Conservation (phyloP, 805 yeast species). For the Starmerella floris region DNA sequence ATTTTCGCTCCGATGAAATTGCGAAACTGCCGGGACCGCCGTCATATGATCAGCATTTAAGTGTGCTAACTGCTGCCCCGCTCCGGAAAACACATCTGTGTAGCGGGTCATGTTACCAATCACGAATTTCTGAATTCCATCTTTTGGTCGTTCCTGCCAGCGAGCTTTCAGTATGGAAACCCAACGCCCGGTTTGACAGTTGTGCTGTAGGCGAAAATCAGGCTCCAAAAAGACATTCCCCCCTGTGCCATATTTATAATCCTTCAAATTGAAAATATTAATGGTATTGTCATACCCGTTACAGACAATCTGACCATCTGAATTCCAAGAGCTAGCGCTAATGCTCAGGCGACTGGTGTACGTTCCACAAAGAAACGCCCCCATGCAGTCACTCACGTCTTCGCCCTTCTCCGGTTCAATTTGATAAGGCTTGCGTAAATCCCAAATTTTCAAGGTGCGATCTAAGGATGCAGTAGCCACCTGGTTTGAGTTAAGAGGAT, state of each 20-base stretch:
- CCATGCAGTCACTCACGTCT: slow-evolving; percentile 13
- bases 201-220: slow-evolving; percentile 54
- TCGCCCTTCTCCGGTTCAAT: slow-evolving; percentile 3
- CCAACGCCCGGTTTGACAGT: slow-evolving; percentile 97
- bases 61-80: slow-evolving; percentile 70
- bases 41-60: slow-evolving; percentile 50
- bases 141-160: slow-evolving; percentile 68
- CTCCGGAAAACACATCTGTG: slow-evolving; percentile 65
- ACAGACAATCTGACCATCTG: slow-evolving; percentile 56
- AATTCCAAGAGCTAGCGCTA: slow-evolving; percentile 73
- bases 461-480: slow-evolving; percentile 84
- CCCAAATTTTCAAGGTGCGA: slow-evolving; percentile 77
- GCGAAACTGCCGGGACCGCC: slow-evolving; percentile 84
- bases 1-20: slow-evolving; percentile 72
- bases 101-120: slow-evolving; percentile 89
- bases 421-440: slow-evolving; percentile 37
- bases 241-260: slow-evolving; percentile 18
- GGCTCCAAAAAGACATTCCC: slow-evolving; percentile 36
- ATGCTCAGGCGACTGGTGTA: slow-evolving; percentile 68
- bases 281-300: slow-evolving; percentile 88
- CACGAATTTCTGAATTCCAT: slow-evolving; percentile 66
- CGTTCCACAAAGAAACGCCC: slow-evolving; percentile 35
- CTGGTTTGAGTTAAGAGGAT: slow-evolving; percentile 52
- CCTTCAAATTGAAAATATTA: slow-evolving; percentile 47
- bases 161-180: slow-evolving; percentile 77